phyloP scores from a whole-genome alignment of 441 rosid genomes.

The Iberis amara region DNA sequence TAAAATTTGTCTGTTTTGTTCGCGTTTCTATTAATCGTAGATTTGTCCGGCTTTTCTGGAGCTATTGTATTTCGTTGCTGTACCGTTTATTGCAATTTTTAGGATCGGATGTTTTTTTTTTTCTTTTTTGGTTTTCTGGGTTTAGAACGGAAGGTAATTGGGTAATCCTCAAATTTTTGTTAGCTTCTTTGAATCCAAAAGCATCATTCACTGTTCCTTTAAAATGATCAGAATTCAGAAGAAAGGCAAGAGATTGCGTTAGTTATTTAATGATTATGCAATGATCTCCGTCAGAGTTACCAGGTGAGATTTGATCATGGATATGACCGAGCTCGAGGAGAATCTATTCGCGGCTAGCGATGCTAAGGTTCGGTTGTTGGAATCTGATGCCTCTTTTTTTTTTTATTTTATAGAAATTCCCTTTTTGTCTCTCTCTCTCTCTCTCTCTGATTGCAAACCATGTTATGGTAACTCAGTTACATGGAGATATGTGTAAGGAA shows the following conservation, averaged over 20 bases:
- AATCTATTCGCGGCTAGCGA: constrained; percentile 82
- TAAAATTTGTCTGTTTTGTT: constrained; percentile 2
- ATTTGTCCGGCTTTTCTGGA: constrained; percentile 30
- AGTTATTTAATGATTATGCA: neutral
- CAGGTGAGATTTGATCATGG: constrained; percentile 56
- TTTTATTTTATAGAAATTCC: neutral
- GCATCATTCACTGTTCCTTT: neutral
- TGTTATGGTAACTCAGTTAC: constrained; percentile 49
- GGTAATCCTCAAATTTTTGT: too few relatives aligned
- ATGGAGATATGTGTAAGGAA: constrained; percentile 85
- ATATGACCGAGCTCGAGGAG: constrained; percentile 79
- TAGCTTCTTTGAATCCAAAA: too few relatives aligned
- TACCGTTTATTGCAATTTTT: too few relatives aligned
- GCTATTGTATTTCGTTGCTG: neutral
- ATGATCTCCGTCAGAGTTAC: neutral
- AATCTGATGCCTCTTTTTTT: too few relatives aligned
- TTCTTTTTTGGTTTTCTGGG: too few relatives aligned
- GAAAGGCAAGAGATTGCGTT: neutral
- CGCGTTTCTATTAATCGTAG: constrained; percentile 29
- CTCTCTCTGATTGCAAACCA: constrained; percentile 6
- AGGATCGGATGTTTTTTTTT: too few relatives aligned
- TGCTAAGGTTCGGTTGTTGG: constrained; percentile 66
- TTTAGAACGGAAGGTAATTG: constrained; percentile 21
- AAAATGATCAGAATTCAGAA: neutral
- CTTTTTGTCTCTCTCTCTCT: neutral